Evolutionary conservation across 2,329 filamentous ascomycete genomes (phyloP).

Genomic region (Xylariaceae sp.): DNA sequence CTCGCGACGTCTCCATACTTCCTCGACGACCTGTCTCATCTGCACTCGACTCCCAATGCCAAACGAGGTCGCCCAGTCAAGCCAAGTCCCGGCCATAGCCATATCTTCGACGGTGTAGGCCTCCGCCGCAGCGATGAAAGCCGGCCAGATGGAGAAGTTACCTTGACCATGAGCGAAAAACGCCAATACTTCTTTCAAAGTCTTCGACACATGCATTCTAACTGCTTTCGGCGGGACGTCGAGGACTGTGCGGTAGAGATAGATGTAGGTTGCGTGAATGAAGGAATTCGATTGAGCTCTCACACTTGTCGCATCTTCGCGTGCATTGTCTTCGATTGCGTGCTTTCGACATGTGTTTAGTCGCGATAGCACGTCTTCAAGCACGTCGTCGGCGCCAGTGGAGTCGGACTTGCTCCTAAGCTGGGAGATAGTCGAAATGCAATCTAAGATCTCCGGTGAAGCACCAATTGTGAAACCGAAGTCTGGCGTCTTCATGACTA

Average conservation of each 20-base stretch:
- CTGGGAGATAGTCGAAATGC: neutral
- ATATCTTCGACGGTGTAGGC: constrained; percentile 1
- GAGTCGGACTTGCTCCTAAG: neutral
- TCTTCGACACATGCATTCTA: neutral
- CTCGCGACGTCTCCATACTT: constrained; percentile 1
- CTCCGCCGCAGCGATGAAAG: constrained; percentile 2
- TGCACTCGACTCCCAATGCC: neutral
- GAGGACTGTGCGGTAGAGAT: neutral
- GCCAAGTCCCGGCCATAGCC: neutral
- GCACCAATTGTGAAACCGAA: constrained; percentile 3
- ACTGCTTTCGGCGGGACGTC: neutral
- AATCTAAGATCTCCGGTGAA: neutral
- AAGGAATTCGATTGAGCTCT: neutral
- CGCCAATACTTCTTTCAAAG: neutral
- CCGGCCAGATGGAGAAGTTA: constrained; percentile 3
- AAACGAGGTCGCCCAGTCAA: neutral
- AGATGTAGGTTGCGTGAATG: constrained; percentile 1
- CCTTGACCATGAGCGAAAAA: neutral
- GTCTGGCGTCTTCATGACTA: neutral
- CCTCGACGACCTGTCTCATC: neutral
- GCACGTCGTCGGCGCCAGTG: neutral
- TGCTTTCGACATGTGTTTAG: neutral
- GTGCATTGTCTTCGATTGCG: neutral
- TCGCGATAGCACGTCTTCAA: neutral
- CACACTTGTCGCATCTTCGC: neutral